Conservation (phyloP, 805 yeast genomes). For the Blastobotrys parvus region DNA sequence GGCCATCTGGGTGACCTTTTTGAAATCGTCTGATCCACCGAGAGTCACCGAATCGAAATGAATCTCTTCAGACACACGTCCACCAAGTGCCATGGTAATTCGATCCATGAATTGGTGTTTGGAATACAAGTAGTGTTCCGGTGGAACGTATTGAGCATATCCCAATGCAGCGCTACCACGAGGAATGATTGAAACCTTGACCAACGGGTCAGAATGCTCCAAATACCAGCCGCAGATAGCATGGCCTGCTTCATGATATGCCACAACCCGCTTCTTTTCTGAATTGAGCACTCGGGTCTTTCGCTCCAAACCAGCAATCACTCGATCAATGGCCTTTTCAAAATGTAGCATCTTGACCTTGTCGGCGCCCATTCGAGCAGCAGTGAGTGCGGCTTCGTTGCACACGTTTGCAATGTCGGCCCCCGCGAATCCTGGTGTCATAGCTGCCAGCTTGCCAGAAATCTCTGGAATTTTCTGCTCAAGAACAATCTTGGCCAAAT, state of each 20-base stretch:
- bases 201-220: conserved; percentile 79
- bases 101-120: conserved; percentile 70
- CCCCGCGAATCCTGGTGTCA: conserved; percentile 94
- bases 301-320: conserved; percentile 88
- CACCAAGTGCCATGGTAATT: conserved; percentile 93
- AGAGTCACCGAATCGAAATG: conserved; percentile 82
- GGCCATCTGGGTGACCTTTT: conserved; percentile 84
- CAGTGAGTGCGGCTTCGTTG: conserved; percentile 89
- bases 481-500: conserved; percentile 50
- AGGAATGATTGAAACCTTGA: conserved; percentile 91
- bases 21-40: conserved; percentile 90
- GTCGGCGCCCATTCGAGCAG: conserved; percentile 68
- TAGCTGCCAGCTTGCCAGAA: conserved; percentile 78
- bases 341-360: conserved; percentile 63
- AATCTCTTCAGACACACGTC: conserved; percentile 84
- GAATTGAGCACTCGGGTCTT: conserved; percentile 70
- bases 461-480: conserved; percentile 34
- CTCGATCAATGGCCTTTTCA: conserved; percentile 90
- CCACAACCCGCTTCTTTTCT: conserved; percentile 77
- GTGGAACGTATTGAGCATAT: conserved; percentile 92
- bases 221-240: conserved; percentile 94
- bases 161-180: conserved; percentile 93
- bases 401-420: conserved; percentile 94
- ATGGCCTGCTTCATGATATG: conserved; percentile 95
- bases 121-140: conserved; percentile 72